phyloP scores from a whole-genome alignment of 73 alveolate species.

The Paramecium caudatum region DNA sequence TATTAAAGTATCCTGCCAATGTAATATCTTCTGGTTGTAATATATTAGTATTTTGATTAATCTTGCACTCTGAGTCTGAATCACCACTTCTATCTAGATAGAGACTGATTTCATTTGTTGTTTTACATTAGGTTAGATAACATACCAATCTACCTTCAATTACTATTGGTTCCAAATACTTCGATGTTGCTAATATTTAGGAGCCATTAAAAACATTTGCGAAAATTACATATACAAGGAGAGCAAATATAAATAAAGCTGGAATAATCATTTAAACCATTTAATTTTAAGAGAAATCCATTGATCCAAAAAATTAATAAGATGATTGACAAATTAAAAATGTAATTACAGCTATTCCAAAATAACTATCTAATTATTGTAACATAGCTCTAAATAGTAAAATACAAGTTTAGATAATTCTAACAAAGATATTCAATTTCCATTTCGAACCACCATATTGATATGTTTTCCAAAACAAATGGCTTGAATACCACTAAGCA shows the following conservation, averaged over 20 bases:
- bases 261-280: background rate
- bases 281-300: background rate
- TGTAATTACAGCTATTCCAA: background rate
- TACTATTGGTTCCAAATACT: background rate
- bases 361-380: background rate
- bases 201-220: background rate
- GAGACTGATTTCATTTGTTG: too few relatives aligned
- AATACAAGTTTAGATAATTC: background rate
- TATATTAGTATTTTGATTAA: too few relatives aligned
- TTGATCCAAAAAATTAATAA: background rate
- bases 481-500: background rate
- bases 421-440: background rate
- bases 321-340: background rate
- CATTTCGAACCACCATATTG: background rate
- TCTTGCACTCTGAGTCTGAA: too few relatives aligned
- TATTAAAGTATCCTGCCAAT: too few relatives aligned
- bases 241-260: background rate
- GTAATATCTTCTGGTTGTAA: too few relatives aligned
- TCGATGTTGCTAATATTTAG: background rate
- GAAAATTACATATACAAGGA: background rate
- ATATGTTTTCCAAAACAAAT: background rate
- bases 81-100: too few relatives aligned
- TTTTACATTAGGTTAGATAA: background rate
- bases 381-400: background rate
- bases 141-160: background rate